A percentile compares a stretch with the other conserved stretches of the same genome.
phyloP scores from a whole-genome alignment of 495 filamentous ascomycete species.

The Aspergillus affinis region DNA sequence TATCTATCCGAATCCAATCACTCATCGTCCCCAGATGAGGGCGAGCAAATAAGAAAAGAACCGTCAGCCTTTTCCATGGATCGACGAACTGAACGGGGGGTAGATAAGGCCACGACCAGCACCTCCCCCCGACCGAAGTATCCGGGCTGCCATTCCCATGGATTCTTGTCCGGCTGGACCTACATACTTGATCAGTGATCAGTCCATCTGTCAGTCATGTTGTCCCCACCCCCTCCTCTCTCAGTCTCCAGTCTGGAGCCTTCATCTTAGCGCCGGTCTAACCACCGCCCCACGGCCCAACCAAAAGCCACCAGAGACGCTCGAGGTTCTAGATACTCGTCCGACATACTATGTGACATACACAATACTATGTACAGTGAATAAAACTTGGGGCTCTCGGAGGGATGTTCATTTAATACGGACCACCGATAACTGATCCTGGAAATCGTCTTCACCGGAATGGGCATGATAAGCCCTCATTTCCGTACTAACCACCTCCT shows the following conservation, averaged over 20 bases:
- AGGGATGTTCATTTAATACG: background rate
- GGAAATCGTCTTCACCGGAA: too few species aligned
- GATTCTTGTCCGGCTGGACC: background rate
- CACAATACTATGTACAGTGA: too few species aligned
- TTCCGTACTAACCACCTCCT: background rate
- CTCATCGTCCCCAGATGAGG: too few species aligned
- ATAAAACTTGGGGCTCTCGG: background rate
- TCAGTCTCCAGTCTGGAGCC: too few species aligned
- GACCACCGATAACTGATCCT: too few species aligned
- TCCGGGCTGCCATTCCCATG: background rate
- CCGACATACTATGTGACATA: background rate
- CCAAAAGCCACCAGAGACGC: background rate
- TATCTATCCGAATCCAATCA: background rate
- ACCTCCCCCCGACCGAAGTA: background rate
- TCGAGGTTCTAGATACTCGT: background rate
- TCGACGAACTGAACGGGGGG: background rate
- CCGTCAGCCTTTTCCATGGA: background rate
- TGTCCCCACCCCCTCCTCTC: too few species aligned
- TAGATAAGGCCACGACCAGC: background rate
- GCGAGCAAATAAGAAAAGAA: background rate
- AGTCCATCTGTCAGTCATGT: too few species aligned
- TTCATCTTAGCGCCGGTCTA: background rate
- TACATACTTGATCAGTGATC: too few species aligned
- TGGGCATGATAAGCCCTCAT: too few species aligned
- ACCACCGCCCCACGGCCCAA: background rate